Evolutionary conservation across 2,329 filamentous ascomycete species (phyloP), one percentile per base, ranked within the genome.

Genomic region (Ophiostoma pallidulum): DNA sequence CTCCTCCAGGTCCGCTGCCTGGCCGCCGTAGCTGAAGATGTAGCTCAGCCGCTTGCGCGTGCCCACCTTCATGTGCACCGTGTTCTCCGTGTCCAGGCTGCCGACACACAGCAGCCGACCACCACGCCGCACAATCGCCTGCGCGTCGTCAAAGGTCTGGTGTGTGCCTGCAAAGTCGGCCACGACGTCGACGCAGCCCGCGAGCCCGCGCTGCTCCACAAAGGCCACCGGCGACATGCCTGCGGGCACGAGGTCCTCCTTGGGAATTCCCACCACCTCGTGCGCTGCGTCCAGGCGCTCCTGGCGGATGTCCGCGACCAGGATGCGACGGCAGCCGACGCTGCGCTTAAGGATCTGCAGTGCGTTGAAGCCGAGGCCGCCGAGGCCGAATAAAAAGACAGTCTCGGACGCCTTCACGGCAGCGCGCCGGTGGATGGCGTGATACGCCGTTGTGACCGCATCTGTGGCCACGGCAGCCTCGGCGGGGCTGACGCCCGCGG

Each of bases 1-100:
- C 26, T 32, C 36, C 26, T 45, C 28, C 6, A 45, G 35, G 19
- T 45, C 43, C 8, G 33, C 12, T 13, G 26, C 36, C 35, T 45
- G 43, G 6, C 43, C 43, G 19, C 43, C 43, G 19, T 45, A 45
- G 18, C 33, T 45, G 26, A 45, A 45, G 20, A 45, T 45, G 43
- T 37, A 45, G 43, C 35, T 39, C 18, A 45, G 36, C 18, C 43
- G 43, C 43, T 45, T 45, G 26, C 43, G 43, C 28, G 43, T 45
- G 35, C 43, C 43, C 16, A 19, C 20, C 43, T 45, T 45, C 43
- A 45, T 45, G 36, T 39, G 43, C 16, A 45, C 22, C 14, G 43
- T 45, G 35, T 45, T 45, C 18, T 45, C 43, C 18, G 43, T 45
- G 35, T 45, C 43, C 35, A 45, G 26, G 19, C 43, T 45, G 43